Percentiles rank a stretch among this genome's conserved stretches.
phyloP scores from a whole-genome alignment of 352 stramenopile genomes.

The Globisporangium recalcitrans region DNA sequence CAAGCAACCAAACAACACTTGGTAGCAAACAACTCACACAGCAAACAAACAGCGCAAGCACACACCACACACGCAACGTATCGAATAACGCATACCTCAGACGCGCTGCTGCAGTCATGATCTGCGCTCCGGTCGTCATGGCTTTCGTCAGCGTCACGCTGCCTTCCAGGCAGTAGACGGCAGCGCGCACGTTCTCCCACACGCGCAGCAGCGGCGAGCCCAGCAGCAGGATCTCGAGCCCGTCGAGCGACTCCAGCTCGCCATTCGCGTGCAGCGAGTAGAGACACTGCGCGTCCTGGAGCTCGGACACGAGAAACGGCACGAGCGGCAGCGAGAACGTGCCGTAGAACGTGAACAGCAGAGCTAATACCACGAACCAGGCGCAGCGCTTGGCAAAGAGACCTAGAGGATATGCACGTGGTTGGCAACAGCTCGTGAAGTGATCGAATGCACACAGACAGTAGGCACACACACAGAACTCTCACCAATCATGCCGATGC shows the following conservation, averaged over 20 bases:
- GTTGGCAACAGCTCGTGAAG: neutral
- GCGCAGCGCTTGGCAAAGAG: conserved; percentile 61
- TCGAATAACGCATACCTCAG: conserved; percentile 30
- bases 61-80: neutral
- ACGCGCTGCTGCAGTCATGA: conserved; percentile 42
- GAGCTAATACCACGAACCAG: conserved; percentile 45
- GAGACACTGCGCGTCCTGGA: conserved; percentile 25
- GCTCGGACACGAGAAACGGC: conserved; percentile 52
- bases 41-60: neutral
- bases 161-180: conserved; percentile 66
- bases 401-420: conserved; percentile 9
- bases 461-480: neutral
- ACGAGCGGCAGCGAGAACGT: conserved; percentile 48
- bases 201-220: conserved; percentile 63
- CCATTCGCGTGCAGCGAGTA: conserved; percentile 31
- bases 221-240: conserved; percentile 63
- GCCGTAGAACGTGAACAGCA: conserved; percentile 52
- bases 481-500: conserved; percentile 28
- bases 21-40: neutral
- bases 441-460: conserved; percentile 3
- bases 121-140: conserved; percentile 50
- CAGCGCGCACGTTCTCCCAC: conserved; percentile 69
- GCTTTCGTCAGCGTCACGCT: conserved; percentile 57
- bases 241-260: conserved; percentile 47
- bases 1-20: conserved; percentile 28